phyloP scores from a whole-genome alignment of 805 yeast genomes.

The Metschnikowia lochheadii region DNA sequence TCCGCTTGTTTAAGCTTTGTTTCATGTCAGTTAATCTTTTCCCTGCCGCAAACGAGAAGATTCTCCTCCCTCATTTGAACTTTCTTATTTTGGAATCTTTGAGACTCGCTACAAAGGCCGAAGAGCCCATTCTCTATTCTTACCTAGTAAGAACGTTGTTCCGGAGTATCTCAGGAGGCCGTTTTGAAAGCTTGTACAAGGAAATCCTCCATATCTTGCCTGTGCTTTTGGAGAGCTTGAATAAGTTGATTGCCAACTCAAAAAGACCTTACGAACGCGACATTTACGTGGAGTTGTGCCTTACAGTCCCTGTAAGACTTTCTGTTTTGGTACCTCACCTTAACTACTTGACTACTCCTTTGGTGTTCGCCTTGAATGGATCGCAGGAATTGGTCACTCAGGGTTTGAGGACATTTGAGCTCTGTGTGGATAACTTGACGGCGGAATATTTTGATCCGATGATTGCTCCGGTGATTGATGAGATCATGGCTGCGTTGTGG shows the following conservation, averaged over 20 bases:
- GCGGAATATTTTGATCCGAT: slow-evolving; percentile 97
- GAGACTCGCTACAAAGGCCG: slow-evolving; percentile 74
- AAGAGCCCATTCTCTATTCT: slow-evolving; percentile 88
- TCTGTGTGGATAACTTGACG: slow-evolving; percentile 93
- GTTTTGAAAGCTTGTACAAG: slow-evolving; percentile 88
- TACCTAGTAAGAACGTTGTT: slow-evolving; percentile 83
- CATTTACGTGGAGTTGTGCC: slow-evolving; percentile 88
- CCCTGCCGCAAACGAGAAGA: slow-evolving; percentile 82
- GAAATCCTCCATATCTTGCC: slow-evolving; percentile 90
- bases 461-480: slow-evolving; percentile 92
- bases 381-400: slow-evolving; percentile 89
- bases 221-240: slow-evolving; percentile 77
- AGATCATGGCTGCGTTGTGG: slow-evolving; percentile 92
- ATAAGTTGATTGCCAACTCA: slow-evolving; percentile 77
- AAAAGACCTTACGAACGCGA: slow-evolving; percentile 88
- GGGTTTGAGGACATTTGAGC: slow-evolving; percentile 89
- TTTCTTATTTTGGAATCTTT: slow-evolving; percentile 77
- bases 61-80: slow-evolving; percentile 82
- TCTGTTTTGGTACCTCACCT: slow-evolving; percentile 92
- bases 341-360: slow-evolving; percentile 82
- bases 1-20: slow-evolving; percentile 83
- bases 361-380: slow-evolving; percentile 86
- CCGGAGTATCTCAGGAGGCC: slow-evolving; percentile 94
- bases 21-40: slow-evolving; percentile 94
- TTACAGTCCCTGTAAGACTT: slow-evolving; percentile 92